phyloP scores from a whole-genome alignment of 108 stramenopile genomes.

The Nannochloropsis gaditana region DNA sequence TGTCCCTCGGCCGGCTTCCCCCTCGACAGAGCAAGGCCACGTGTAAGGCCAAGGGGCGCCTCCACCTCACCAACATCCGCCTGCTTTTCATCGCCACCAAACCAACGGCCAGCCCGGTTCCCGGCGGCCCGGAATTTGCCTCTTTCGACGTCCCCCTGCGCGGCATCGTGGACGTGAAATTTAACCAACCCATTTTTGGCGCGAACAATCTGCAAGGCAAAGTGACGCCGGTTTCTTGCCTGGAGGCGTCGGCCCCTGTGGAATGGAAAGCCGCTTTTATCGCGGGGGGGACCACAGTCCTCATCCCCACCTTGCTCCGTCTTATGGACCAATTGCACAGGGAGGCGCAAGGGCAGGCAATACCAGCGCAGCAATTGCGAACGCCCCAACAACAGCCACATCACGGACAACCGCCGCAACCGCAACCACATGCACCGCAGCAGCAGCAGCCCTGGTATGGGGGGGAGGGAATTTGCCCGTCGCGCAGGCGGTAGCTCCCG shows the following conservation, averaged over 20 bases:
- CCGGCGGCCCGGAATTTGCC: not conserved
- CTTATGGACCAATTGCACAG: not conserved
- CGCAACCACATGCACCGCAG: not conserved
- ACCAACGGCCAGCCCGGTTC: not conserved
- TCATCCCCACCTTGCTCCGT: constrained; percentile 23
- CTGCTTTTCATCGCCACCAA: not conserved
- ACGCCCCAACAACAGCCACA: not conserved
- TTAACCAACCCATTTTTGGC: constrained; percentile 36
- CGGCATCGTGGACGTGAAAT: constrained; percentile 24
- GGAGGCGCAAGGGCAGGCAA: not conserved
- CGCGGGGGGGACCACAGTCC: constrained; percentile 22
- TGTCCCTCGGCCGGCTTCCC: not conserved
- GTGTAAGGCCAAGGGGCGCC: not conserved
- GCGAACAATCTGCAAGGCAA: constrained; percentile 31
- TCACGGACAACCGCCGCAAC: not conserved
- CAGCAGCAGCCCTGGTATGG: not conserved
- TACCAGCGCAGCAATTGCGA: not conserved
- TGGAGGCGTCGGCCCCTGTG: constrained; percentile 20
- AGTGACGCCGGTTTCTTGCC: constrained; percentile 11
- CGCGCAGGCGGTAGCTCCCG: not conserved
- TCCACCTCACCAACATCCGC: not conserved
- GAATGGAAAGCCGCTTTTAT: constrained; percentile 23
- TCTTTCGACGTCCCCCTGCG: constrained; percentile 10
- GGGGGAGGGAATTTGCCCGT: not conserved
- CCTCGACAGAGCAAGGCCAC: not conserved